These are phyloP conservation scores for Cymbopogon flexuosus DNA, from an alignment of 202 grass and related monocot species.

Conservation along the genomic window DNA sequence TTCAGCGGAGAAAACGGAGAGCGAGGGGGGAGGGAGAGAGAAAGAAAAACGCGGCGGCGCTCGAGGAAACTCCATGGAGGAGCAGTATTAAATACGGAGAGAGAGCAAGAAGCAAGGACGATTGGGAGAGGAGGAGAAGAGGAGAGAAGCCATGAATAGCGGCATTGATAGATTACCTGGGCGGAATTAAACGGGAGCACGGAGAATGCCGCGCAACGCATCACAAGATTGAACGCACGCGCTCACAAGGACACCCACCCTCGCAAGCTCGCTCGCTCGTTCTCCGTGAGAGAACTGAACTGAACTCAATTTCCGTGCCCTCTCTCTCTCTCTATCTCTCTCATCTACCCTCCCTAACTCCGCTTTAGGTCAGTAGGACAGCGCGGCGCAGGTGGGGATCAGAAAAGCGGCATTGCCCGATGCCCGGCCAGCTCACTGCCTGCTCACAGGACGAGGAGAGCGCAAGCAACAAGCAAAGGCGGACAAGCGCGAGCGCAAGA, in stretches of 20 bases:
- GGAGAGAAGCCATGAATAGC: slow-evolving; percentile 1
- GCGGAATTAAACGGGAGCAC: slow-evolving; percentile 29
- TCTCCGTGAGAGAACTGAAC: background rate
- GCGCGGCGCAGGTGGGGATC: slow-evolving; percentile 2
- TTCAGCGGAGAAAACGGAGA: background rate
- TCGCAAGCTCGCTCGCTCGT: background rate
- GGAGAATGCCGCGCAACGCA: slow-evolving; percentile 33
- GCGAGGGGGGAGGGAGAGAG: background rate
- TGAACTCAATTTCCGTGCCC: too few relatives aligned
- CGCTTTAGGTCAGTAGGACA: slow-evolving; percentile 19
- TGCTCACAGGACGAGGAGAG: background rate
- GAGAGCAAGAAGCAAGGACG: background rate
- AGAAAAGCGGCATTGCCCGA: slow-evolving; percentile 6
- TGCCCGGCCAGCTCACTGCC: slow-evolving; percentile 3
- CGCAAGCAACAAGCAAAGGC: slow-evolving; percentile 4
- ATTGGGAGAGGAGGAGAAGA: background rate
- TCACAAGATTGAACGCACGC: background rate
- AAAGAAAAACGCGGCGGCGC: background rate
- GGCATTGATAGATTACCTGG: slow-evolving; percentile 37
- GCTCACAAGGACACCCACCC: background rate
- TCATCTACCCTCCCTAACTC: background rate
- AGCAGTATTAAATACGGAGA: background rate
- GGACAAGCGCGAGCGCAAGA: slow-evolving; percentile 5
- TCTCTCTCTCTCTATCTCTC: background rate
- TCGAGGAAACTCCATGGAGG: background rate